These are phyloP conservation scores for Penicillium egyptiacum DNA, from an alignment of 495 filamentous ascomycete genomes.

Conservation along the genomic window DNA sequence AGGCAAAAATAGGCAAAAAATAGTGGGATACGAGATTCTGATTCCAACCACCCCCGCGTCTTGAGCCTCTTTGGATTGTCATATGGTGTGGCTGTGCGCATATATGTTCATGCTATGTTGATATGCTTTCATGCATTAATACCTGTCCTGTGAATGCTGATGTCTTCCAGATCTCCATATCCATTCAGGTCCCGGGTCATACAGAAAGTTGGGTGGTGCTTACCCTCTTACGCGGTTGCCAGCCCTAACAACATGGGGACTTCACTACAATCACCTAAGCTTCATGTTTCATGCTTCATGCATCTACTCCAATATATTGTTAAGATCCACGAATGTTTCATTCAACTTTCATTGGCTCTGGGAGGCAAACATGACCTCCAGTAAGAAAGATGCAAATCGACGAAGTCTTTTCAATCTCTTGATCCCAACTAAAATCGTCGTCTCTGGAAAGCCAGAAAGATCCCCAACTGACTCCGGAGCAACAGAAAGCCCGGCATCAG, in stretches of 20 bases:
- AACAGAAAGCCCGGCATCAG: constrained; percentile 31
- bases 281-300: neutral
- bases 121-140: neutral
- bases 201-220: neutral
- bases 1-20: neutral
- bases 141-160: neutral
- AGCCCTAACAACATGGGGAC: neutral
- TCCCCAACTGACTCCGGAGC: constrained; percentile 24
- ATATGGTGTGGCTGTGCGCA: constrained; percentile 1
- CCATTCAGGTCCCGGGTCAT: neutral
- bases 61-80: neutral
- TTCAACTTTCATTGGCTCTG: constrained; percentile 12
- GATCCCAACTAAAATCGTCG: constrained; percentile 21
- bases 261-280: neutral
- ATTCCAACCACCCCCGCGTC: neutral
- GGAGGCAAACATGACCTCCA: constrained; percentile 22
- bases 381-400: constrained; percentile 19
- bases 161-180: neutral
- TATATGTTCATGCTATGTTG: neutral
- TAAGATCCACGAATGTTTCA: constrained; percentile 1
- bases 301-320: constrained; percentile 9
- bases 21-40: neutral
- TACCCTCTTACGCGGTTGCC: neutral
- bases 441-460: constrained; percentile 12
- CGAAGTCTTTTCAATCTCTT: constrained; percentile 27